Conservation (phyloP, 768 basidiomycete species). For the Lactarius indigo region DNA sequence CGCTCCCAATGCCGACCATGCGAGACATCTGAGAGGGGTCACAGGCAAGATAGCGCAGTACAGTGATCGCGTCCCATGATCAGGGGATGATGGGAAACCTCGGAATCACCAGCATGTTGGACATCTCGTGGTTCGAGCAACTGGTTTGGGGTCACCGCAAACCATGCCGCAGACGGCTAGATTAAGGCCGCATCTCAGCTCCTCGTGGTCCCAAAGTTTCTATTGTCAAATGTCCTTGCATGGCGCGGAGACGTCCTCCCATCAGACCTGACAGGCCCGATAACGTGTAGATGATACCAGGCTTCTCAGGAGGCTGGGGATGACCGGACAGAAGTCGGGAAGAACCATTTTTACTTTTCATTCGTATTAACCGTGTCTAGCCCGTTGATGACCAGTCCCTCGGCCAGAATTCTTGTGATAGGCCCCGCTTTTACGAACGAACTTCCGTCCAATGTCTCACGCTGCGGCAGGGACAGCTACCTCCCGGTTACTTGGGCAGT, state of each 20-base stretch:
- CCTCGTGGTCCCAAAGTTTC: neutral
- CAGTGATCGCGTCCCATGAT: constrained; percentile 59
- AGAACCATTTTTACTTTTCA: constrained; percentile 90
- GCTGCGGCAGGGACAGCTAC: neutral
- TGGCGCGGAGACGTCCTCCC: constrained; percentile 79
- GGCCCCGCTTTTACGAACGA: neutral
- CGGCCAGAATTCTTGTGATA: constrained; percentile 1
- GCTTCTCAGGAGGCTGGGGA: constrained; percentile 55
- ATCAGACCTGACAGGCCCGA: constrained; percentile 68
- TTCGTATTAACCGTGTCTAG: constrained; percentile 42
- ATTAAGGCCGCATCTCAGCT: constrained; percentile 57
- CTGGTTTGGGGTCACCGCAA: constrained; percentile 70
- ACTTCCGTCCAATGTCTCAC: neutral
- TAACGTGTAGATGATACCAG: constrained; percentile 59
- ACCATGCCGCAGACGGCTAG: constrained; percentile 59
- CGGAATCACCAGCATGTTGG: constrained; percentile 93
- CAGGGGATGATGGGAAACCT: constrained; percentile 65
- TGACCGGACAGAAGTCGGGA: constrained; percentile 48
- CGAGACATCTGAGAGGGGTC: constrained; percentile 46
- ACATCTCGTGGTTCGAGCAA: constrained; percentile 89
- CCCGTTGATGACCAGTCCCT: constrained; percentile 23
- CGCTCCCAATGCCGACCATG: constrained; percentile 52
- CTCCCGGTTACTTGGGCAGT: neutral
- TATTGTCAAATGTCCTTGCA: constrained; percentile 76
- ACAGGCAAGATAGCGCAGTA: constrained; percentile 76